Conservation (phyloP, 2,329 filamentous ascomycete species). For the Ophiosphaerella narmari region DNA sequence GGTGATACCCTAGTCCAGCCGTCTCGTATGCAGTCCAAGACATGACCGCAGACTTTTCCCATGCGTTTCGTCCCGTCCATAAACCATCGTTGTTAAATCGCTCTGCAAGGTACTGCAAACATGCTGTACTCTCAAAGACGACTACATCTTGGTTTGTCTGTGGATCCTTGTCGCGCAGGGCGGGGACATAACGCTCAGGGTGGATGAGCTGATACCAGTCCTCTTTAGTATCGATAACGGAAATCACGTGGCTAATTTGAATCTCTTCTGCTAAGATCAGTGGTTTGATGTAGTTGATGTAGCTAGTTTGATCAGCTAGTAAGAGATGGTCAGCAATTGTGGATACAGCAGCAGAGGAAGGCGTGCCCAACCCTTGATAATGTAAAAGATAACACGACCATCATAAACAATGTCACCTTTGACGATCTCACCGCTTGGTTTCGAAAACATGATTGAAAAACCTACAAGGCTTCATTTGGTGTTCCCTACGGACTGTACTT, state of each 20-base stretch:
- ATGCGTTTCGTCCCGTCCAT: constrained; percentile 36
- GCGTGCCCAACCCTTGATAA: constrained; percentile 30
- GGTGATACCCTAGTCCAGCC: constrained; percentile 44
- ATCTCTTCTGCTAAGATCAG: constrained; percentile 46
- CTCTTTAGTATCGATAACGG: constrained; percentile 40
- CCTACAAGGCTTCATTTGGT: too few relatives aligned
- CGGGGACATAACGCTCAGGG: constrained; percentile 45
- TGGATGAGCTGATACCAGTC: constrained; percentile 44
- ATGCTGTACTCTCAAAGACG: constrained; percentile 47
- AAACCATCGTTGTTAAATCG: constrained; percentile 41
- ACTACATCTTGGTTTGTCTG: constrained; percentile 31
- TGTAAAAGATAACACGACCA: constrained; percentile 31
- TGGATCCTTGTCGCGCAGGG: constrained; percentile 39
- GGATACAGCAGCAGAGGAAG: not conserved
- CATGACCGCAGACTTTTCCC: constrained; percentile 34
- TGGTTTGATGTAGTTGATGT: constrained; percentile 49
- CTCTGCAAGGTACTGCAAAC: constrained; percentile 45
- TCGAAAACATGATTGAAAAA: too few relatives aligned
- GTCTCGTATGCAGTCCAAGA: constrained; percentile 47
- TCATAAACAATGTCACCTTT: too few relatives aligned
- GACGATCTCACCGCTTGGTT: too few relatives aligned
- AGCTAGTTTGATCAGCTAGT: constrained; percentile 8
- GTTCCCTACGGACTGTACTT: too few relatives aligned
- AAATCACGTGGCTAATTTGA: constrained; percentile 33
- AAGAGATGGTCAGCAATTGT: too few relatives aligned